Evolutionary conservation across 768 basidiomycete species (phyloP).

Genomic region (Xerocomellus intermedius): DNA sequence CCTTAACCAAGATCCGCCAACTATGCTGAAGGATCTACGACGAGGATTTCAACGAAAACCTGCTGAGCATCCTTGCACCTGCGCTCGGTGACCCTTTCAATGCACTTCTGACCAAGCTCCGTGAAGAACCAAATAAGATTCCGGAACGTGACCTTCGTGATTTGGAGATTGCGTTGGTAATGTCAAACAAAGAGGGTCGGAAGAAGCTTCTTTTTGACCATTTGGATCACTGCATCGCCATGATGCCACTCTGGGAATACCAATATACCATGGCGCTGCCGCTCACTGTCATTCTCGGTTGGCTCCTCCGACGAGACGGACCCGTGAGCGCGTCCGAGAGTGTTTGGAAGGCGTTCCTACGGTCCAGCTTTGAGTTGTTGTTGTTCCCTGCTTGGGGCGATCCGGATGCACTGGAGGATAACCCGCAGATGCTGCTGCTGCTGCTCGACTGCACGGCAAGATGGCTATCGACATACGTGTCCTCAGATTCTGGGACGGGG

Average conservation of each 20-base stretch:
- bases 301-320: constrained; percentile 7
- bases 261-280: constrained; percentile 2
- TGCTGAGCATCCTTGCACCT: neutral
- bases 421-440: constrained; percentile 4
- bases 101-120: neutral
- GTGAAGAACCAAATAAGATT: neutral
- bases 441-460: neutral
- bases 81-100: constrained; percentile 4
- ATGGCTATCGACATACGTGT: neutral
- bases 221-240: neutral
- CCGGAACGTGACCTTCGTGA: constrained; percentile 4
- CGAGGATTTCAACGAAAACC: neutral
- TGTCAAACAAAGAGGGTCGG: neutral
- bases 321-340: neutral
- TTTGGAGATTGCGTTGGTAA: constrained; percentile 4
- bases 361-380: neutral
- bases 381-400: constrained; percentile 6
- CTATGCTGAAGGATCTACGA: constrained; percentile 1
- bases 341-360: neutral
- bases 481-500: neutral
- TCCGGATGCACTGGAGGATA: constrained; percentile 2
- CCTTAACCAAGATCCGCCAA: constrained; percentile 1
- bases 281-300: neutral
- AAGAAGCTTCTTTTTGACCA: neutral
- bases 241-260: neutral